Conservation (phyloP, 768 basidiomycete species). For the Lactarius hatsudake region DNA sequence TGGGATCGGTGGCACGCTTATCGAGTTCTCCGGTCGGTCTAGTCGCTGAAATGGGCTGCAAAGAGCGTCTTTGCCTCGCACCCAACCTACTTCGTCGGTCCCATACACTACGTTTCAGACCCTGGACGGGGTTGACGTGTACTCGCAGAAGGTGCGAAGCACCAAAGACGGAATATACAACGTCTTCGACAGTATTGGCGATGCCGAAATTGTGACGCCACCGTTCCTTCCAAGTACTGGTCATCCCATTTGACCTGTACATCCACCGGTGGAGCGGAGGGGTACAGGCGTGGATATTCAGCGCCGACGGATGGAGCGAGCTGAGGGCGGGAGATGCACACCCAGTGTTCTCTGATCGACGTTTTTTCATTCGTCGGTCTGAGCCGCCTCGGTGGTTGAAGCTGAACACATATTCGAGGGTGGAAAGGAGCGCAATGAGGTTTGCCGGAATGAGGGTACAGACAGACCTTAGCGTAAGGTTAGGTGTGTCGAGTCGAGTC, state of each 20-base stretch:
- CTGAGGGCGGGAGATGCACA: not conserved
- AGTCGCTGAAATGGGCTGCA: not conserved
- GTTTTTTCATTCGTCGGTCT: not conserved
- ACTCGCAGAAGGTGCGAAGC: not conserved
- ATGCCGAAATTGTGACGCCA: not conserved
- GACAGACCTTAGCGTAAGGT: slow-evolving; percentile 13
- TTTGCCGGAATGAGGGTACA: not conserved
- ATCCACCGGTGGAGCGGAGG: not conserved
- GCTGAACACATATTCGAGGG: not conserved
- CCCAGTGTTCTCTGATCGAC: not conserved
- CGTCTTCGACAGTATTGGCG: not conserved
- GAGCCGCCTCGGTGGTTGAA: not conserved
- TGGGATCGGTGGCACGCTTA: not conserved
- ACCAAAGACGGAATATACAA: not conserved
- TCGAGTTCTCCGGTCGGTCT: not conserved
- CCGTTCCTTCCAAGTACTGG: not conserved
- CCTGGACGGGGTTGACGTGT: not conserved
- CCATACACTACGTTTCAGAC: not conserved
- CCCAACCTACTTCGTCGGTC: not conserved
- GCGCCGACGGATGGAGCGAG: not conserved
- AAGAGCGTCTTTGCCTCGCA: not conserved
- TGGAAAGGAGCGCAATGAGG: not conserved
- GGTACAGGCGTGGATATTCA: not conserved
- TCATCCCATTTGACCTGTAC: not conserved
- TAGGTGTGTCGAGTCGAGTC: not conserved